Percentiles rank a stretch among this genome's conserved stretches.
phyloP scores from a whole-genome alignment of 768 basidiomycete genomes.

The Leccinum boreale region DNA sequence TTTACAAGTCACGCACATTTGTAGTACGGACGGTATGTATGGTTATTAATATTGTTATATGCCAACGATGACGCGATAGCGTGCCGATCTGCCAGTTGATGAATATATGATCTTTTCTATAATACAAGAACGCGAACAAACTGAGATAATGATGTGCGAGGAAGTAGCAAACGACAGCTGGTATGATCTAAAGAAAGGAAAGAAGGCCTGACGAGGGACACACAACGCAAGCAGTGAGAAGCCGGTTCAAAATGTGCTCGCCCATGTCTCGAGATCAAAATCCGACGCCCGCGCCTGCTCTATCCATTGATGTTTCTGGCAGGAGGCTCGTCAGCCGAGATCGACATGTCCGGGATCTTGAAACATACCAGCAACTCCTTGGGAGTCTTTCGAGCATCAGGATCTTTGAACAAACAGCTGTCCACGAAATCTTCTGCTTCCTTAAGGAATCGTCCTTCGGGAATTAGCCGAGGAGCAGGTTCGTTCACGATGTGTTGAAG shows the following conservation, averaged over 20 bases:
- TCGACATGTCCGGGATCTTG: neutral
- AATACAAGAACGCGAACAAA: conserved; percentile 30
- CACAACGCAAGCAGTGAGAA: conserved; percentile 14
- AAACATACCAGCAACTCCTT: conserved; percentile 73
- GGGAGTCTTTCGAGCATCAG: conserved; percentile 75
- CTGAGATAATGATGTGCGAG: conserved; percentile 30
- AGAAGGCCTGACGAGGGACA: conserved; percentile 6
- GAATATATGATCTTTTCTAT: conserved; percentile 21
- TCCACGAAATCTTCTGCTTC: conserved; percentile 86
- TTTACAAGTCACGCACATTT: neutral
- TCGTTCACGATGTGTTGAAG: conserved; percentile 99
- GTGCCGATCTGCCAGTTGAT: neutral
- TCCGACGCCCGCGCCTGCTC: conserved; percentile 54
- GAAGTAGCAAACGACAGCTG: conserved; percentile 28
- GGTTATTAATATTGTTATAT: neutral
- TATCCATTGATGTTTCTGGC: conserved; percentile 74
- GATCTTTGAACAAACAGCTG: conserved; percentile 88
- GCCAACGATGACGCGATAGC: neutral
- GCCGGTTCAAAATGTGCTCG: conserved; percentile 59
- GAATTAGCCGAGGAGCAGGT: conserved; percentile 84
- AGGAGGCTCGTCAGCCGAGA: conserved; percentile 7
- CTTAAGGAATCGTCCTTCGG: conserved; percentile 66
- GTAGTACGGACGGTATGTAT: too few species aligned
- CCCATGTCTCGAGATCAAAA: conserved; percentile 79
- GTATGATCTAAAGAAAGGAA: conserved; percentile 21